Evolutionary conservation across 768 basidiomycete species (phyloP).

Genomic region (Suillus decipiens): DNA sequence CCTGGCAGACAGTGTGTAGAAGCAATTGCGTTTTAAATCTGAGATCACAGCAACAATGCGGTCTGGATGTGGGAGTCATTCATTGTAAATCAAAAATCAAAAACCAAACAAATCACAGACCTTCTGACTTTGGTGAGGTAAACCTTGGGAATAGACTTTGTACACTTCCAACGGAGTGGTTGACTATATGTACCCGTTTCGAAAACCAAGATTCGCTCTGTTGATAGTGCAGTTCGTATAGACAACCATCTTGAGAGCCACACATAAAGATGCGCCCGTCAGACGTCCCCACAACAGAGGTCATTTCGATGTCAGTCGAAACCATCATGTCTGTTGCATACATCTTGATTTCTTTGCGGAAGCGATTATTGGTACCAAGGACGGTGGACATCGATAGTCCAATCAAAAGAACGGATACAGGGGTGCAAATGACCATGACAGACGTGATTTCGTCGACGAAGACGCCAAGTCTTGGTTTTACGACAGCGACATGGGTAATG

Average conservation of each 20-base stretch:
- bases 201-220: conserved; percentile 92
- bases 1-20: conserved; percentile 76
- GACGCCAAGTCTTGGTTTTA: conserved; percentile 80
- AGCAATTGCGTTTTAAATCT: conserved; percentile 67
- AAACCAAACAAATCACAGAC: conserved; percentile 41
- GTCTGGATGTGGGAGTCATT: conserved; percentile 44
- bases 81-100: background rate
- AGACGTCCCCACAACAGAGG: conserved; percentile 73
- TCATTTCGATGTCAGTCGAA: conserved; percentile 82
- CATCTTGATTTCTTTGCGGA: conserved; percentile 76
- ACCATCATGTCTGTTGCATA: conserved; percentile 88
- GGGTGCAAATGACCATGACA: conserved; percentile 89
- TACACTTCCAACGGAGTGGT: conserved; percentile 80
- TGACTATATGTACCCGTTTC: conserved; percentile 80
- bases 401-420: conserved; percentile 78
- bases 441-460: conserved; percentile 93
- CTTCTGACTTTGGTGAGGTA: conserved; percentile 60
- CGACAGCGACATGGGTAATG: conserved; percentile 86
- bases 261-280: conserved; percentile 93
- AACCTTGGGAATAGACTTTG: conserved; percentile 81
- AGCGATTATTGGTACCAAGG: conserved; percentile 38
- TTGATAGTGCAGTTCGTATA: conserved; percentile 93
- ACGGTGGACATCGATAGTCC: conserved; percentile 64
- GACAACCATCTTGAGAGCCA: conserved; percentile 78
- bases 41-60: conserved; percentile 68